phyloP scores from a whole-genome alignment of 345 rosid genomes.

The Pistacia vera region DNA sequence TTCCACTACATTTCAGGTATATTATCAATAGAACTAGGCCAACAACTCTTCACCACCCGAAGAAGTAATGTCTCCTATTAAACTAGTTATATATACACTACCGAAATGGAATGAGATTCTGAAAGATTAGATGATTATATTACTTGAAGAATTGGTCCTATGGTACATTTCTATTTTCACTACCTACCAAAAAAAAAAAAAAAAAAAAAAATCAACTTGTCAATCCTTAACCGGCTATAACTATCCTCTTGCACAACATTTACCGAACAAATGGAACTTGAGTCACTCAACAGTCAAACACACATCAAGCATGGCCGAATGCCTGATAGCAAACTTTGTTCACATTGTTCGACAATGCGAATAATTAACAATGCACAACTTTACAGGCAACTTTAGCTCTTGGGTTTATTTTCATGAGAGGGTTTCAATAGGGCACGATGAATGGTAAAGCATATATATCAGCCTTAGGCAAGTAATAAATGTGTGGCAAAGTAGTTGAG shows the following conservation, averaged over 20 bases:
- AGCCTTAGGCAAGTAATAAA: slow-evolving; percentile 39
- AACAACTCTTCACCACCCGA: not conserved
- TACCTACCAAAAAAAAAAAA: no score
- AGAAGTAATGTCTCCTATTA: not conserved
- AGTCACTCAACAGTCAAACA: not conserved
- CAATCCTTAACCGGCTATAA: not conserved
- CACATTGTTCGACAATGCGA: slow-evolving; percentile 15
- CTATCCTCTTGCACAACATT: slow-evolving; percentile 11
- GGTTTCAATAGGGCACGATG: slow-evolving; percentile 44
- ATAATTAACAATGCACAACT: not conserved
- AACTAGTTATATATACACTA: no score
- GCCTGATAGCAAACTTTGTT: slow-evolving; percentile 2
- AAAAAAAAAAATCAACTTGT: no score
- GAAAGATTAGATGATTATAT: slow-evolving; percentile 8
- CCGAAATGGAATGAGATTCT: not conserved
- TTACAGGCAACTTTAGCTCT: not conserved
- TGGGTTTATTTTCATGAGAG: not conserved
- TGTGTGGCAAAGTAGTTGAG: slow-evolving; percentile 32
- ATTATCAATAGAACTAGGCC: no score
- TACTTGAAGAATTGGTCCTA: not conserved
- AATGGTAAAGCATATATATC: slow-evolving; percentile 53
- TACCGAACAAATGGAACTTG: not conserved
- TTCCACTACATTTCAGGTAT: not conserved
- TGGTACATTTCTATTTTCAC: not conserved
- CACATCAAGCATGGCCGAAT: not conserved